Conservation (phyloP, 2,329 filamentous ascomycete species). For the Magnaporthiopsis poae region DNA sequence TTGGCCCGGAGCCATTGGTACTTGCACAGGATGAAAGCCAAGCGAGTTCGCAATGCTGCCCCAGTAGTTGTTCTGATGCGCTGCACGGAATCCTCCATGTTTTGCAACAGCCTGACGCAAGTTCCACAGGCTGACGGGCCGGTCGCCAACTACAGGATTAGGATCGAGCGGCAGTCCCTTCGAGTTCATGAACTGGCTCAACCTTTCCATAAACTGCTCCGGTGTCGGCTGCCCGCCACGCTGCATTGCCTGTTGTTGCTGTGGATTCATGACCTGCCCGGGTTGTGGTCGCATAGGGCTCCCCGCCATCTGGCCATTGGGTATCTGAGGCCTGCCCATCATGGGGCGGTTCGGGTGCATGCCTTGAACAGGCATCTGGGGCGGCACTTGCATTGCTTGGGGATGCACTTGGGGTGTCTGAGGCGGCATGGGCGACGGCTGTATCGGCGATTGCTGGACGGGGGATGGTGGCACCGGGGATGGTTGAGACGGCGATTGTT, state of each 20-base stretch:
- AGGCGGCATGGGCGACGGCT: neutral
- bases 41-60: conserved; percentile 56
- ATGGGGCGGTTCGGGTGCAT: conserved; percentile 30
- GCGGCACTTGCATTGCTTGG: conserved; percentile 39
- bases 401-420: neutral
- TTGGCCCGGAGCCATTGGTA: conserved; percentile 58
- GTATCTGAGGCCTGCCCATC: conserved; percentile 44
- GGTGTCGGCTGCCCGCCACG: conserved; percentile 34
- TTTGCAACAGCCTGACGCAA: conserved; percentile 72
- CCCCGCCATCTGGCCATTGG: conserved; percentile 47
- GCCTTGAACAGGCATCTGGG: conserved; percentile 21
- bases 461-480: neutral
- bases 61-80: conserved; percentile 65
- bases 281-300: conserved; percentile 17
- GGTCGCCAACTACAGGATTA: conserved; percentile 63
- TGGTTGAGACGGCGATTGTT: neutral
- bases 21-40: conserved; percentile 51
- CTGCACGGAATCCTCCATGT: conserved; percentile 64
- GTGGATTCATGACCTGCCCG: conserved; percentile 14
- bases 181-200: conserved; percentile 67
- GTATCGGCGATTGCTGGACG: conserved; percentile 1
- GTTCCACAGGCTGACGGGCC: conserved; percentile 62
- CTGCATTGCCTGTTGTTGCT: conserved; percentile 28
- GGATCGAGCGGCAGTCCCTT: conserved; percentile 64
- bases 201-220: conserved; percentile 64